Evolutionary conservation across 2,329 filamentous ascomycete genomes (phyloP), one percentile per base, ranked within the genome.

Genomic region (Gnomoniopsis smithogilvyi): DNA sequence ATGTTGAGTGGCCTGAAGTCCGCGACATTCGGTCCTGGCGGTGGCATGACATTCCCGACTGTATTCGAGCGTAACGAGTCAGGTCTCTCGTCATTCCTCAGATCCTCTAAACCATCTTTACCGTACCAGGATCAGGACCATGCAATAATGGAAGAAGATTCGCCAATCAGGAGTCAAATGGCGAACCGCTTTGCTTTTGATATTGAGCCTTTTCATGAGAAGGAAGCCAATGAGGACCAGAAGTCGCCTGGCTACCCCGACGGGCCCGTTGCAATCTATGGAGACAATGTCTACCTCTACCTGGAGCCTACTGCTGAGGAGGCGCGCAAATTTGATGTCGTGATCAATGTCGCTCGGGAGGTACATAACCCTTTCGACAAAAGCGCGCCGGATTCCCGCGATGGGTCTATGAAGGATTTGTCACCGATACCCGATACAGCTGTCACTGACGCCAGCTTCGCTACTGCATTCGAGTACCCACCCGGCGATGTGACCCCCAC

Each of bases 341-440:
- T 96, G 19, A 86, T 95, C 68, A 96, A 96, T 64, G 91, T 94
- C 7, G 91, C 91, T 1, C 87, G 88, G 59, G 91, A 96, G 72
- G 91, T 95, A 2, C 80, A 80, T 59, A 93, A 95, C 67, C 91
- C 91, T 0, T 92, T 94, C 68, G 74, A 75, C 63, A 70, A 65
- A 30, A 65, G 47, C 60, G 67, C 49, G 52, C 65, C 60, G 34
- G 66, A 63, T 6, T 67, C 67, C 49, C 62, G 62, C 33, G 59
- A 62, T 7, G 66, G 69, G 10, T 63, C 58, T 65, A 58, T 59
- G 56, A 64, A 52, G 45, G 72, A 72, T n/a, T 72, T 78, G 24
- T 83, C 80, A 48, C 76, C 76, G 4, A 71, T 77, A 36, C 78
- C 79, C 0, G 83, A 86, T 60, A 88, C 84, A 0, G 85, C 83